A percentile compares a stretch with the other conserved stretches of the same genome.
phyloP scores from a whole-genome alignment of 495 filamentous ascomycete genomes.

The Xylaria curta region DNA sequence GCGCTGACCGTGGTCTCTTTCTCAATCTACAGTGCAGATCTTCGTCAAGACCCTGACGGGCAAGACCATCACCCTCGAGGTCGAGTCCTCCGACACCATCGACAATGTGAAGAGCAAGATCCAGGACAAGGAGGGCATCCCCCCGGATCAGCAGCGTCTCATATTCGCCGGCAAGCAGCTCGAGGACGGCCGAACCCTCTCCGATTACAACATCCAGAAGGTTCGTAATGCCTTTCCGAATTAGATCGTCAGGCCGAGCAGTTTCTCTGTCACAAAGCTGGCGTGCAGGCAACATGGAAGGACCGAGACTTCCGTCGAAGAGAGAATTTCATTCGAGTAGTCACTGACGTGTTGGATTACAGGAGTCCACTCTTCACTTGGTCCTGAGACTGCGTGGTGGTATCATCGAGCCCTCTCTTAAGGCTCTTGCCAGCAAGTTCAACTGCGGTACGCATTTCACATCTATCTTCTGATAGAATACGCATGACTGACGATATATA shows the following conservation, averaged over 20 bases:
- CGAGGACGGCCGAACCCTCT: conserved; percentile 97
- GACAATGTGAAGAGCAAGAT: conserved; percentile 98
- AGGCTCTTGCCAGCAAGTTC: conserved; percentile 97
- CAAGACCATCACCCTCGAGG: conserved; percentile 99
- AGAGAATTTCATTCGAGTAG: conserved; percentile 32
- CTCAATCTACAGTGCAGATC: conserved; percentile 74
- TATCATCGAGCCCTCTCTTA: conserved; percentile 98
- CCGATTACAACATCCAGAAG: conserved; percentile 99
- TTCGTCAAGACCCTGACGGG: conserved; percentile 98
- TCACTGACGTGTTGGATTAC: conserved; percentile 34
- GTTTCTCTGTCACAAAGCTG: background rate
- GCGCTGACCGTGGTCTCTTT: conserved; percentile 30
- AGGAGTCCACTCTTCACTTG: conserved; percentile 99
- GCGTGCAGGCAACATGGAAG: background rate
- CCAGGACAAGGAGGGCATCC: conserved; percentile 99
- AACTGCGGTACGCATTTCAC: conserved; percentile 72
- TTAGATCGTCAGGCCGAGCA: background rate
- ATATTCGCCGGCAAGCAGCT: conserved; percentile 99
- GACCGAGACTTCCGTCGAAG: background rate
- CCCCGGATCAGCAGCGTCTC: conserved; percentile 97
- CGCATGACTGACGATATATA: background rate
- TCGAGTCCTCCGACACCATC: conserved; percentile 98
- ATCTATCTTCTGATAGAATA: background rate
- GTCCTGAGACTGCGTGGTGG: conserved; percentile 99
- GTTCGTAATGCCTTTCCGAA: conserved; percentile 55